Conservation (phyloP, 2,329 filamentous ascomycete genomes). For the Aureobasidium sp. region DNA sequence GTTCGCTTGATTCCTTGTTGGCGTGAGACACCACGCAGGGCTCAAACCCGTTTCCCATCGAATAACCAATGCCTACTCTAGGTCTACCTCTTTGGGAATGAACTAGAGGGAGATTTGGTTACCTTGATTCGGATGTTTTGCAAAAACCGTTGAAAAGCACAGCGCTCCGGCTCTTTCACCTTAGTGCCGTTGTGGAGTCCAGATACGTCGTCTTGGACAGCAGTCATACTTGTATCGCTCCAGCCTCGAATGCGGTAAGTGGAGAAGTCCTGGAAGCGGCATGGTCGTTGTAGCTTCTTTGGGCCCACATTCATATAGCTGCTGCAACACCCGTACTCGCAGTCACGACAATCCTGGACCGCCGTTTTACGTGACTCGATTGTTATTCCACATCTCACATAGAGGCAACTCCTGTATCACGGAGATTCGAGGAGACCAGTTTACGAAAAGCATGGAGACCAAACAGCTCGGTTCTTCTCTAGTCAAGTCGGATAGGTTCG, state of each 20-base stretch:
- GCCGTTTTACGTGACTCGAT: background rate
- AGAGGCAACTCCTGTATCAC: background rate
- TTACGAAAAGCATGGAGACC: background rate
- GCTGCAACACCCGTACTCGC: background rate
- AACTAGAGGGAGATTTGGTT: background rate
- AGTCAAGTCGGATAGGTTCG: background rate
- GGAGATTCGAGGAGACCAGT: background rate
- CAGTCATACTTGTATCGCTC: background rate
- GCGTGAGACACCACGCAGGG: background rate
- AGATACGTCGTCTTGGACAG: background rate
- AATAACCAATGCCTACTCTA: background rate
- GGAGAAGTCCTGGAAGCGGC: background rate
- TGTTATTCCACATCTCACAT: background rate
- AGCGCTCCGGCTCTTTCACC: background rate
- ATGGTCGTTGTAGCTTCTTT: background rate
- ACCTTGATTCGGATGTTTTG: background rate
- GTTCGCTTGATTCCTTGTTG: background rate
- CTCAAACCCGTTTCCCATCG: background rate
- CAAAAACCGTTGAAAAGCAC: background rate
- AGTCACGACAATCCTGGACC: background rate
- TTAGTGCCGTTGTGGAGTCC: background rate
- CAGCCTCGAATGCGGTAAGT: background rate
- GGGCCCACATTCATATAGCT: background rate
- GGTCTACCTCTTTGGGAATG: background rate
- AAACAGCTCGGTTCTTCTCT: background rate